Evolutionary conservation across 768 basidiomycete genomes (phyloP).

Genomic region (Kwoniella sp.): DNA sequence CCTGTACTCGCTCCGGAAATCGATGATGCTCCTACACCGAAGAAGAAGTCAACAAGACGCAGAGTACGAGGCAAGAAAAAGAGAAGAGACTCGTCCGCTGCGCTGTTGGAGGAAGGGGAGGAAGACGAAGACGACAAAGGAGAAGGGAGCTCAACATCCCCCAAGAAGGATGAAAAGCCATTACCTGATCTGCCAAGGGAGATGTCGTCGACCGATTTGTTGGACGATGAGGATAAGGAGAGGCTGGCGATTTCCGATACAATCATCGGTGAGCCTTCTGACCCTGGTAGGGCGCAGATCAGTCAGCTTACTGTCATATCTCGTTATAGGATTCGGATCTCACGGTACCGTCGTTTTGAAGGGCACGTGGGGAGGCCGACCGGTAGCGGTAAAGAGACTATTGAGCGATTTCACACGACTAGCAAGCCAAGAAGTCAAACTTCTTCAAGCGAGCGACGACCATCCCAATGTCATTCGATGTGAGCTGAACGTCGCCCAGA

Average conservation of each 20-base stretch:
- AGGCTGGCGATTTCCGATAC: slow-evolving; percentile 54
- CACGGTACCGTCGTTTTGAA: slow-evolving; percentile 95
- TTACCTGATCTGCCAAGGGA: slow-evolving; percentile 42
- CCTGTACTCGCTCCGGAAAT: slow-evolving; percentile 14
- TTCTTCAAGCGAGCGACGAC: slow-evolving; percentile 95
- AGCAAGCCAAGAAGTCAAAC: slow-evolving; percentile 86
- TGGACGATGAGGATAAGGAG: slow-evolving; percentile 46
- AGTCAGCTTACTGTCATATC: slow-evolving; percentile 8
- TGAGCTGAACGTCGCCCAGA: slow-evolving; percentile 20
- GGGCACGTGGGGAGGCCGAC: slow-evolving; percentile 92
- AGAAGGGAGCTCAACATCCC: slow-evolving; percentile 30
- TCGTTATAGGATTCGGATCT: slow-evolving; percentile 76
- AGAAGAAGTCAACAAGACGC: slow-evolving; percentile 46
- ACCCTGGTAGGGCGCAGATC: background rate
- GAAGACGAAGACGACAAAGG: slow-evolving; percentile 32
- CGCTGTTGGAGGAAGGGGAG: slow-evolving; percentile 53
- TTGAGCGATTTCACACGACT: slow-evolving; percentile 94
- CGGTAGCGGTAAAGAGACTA: slow-evolving; percentile 97
- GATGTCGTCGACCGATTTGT: slow-evolving; percentile 36
- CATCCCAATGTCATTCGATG: slow-evolving; percentile 88
- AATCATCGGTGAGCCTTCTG: slow-evolving; percentile 54
- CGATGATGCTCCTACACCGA: slow-evolving; percentile 26
- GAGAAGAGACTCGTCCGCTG: slow-evolving; percentile 45
- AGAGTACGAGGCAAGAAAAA: slow-evolving; percentile 62
- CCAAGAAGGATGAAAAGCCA: slow-evolving; percentile 44